These are phyloP conservation scores for Aureobasidium sp. DNA, from an alignment of 2,329 filamentous ascomycete species.

Conservation along the genomic window DNA sequence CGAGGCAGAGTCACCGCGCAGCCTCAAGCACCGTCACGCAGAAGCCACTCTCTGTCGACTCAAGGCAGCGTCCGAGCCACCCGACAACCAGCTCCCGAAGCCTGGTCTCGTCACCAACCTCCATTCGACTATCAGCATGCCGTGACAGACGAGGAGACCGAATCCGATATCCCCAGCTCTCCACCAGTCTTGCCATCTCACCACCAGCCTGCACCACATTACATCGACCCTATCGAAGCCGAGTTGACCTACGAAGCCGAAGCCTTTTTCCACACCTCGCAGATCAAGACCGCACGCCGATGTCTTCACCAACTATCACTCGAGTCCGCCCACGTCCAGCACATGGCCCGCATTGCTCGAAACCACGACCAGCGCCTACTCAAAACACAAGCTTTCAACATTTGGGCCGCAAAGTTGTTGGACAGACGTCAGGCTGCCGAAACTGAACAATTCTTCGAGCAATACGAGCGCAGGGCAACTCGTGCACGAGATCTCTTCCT, in stretches of 20 bases:
- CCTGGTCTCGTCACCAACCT: background rate
- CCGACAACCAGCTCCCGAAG: background rate
- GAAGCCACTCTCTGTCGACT: conserved; percentile 27
- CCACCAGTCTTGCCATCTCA: background rate
- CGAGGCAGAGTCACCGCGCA: background rate
- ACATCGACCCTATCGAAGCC: background rate
- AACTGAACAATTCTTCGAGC: conserved; percentile 45
- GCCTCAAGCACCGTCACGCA: background rate
- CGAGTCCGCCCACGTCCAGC: conserved; percentile 31
- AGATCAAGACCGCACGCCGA: conserved; percentile 30
- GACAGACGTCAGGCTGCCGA: conserved; percentile 35
- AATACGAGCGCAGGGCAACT: conserved; percentile 50
- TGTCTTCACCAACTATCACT: conserved; percentile 32
- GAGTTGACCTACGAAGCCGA: background rate
- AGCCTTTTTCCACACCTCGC: conserved; percentile 6
- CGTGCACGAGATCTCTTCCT: conserved; percentile 59
- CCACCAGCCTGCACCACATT: background rate
- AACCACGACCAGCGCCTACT: conserved; percentile 42
- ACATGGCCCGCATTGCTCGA: conserved; percentile 32
- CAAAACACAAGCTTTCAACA: conserved; percentile 44
- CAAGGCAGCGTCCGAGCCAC: conserved; percentile 28
- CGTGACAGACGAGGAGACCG: background rate
- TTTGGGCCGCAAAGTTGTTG: conserved; percentile 37
- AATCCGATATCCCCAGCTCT: conserved; percentile 2
- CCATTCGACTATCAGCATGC: background rate